A percentile compares a stretch with the other conserved stretches of the same genome.
Evolutionary conservation across 768 basidiomycete species (phyloP).

Genomic region (Suillus decipiens): DNA sequence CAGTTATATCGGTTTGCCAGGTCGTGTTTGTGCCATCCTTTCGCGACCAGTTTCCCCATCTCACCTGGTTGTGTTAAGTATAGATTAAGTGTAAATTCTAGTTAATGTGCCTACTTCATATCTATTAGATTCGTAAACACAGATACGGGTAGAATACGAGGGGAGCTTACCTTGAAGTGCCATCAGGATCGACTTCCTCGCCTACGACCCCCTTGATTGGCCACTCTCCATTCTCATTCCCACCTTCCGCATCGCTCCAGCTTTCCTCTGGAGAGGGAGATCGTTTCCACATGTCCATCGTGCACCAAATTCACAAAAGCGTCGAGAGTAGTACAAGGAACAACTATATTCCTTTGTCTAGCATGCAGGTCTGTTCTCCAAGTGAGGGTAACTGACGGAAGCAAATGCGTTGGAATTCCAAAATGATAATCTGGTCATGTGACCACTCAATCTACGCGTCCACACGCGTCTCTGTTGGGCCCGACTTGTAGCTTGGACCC

Average conservation of each 20-base stretch:
- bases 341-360: background rate
- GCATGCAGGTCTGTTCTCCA: background rate
- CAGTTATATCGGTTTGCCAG: constrained; percentile 41
- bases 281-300: constrained; percentile 25
- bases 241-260: constrained; percentile 35
- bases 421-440: constrained; percentile 24
- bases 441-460: constrained; percentile 18
- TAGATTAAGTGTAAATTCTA: background rate
- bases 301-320: constrained; percentile 1
- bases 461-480: background rate
- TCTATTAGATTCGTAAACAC: constrained; percentile 22
- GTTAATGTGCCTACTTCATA: constrained; percentile 29
- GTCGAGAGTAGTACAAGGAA: background rate
- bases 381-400: background rate
- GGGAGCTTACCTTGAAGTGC: constrained; percentile 26
- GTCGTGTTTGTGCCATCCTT: constrained; percentile 55
- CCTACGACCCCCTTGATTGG: constrained; percentile 31
- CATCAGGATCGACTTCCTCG: constrained; percentile 33
- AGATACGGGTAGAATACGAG: background rate
- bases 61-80: constrained; percentile 39
- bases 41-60: constrained; percentile 55
- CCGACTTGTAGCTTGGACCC: background rate
- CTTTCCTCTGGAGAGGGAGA: constrained; percentile 32
- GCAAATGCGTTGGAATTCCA: background rate
- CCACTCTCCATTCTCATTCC: constrained; percentile 33